Evolutionary conservation across 495 filamentous ascomycete genomes (phyloP).

Genomic region (Hypoxylon cercidicola): DNA sequence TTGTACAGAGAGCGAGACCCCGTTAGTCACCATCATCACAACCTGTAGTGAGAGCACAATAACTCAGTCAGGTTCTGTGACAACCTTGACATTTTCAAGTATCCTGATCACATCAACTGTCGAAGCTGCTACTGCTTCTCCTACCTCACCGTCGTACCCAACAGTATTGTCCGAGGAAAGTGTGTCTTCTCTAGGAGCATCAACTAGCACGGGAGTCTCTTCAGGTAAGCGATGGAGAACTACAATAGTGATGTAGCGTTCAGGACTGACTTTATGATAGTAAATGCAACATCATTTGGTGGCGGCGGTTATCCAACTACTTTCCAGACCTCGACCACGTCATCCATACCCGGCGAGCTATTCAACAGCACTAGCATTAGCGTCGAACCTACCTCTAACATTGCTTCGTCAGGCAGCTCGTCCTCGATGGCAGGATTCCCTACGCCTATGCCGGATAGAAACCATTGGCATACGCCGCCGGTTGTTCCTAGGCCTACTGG

Average conservation of each 20-base stretch:
- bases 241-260: not conserved
- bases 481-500: slow-evolving; percentile 11
- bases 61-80: slow-evolving; percentile 29
- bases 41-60: slow-evolving; percentile 43
- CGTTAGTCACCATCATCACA: slow-evolving; percentile 28
- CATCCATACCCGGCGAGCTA: slow-evolving; percentile 16
- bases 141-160: slow-evolving; percentile 2
- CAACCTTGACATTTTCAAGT: slow-evolving; percentile 28
- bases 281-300: slow-evolving; percentile 15
- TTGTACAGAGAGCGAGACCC: slow-evolving; percentile 42
- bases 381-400: slow-evolving; percentile 1
- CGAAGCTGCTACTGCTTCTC: slow-evolving; percentile 8
- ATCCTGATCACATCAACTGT: slow-evolving; percentile 7
- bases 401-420: slow-evolving; percentile 8
- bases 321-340: slow-evolving; percentile 41
- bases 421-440: slow-evolving; percentile 3
- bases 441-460: slow-evolving; percentile 25
- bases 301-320: slow-evolving; percentile 34
- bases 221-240: slow-evolving; percentile 7
- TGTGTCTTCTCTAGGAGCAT: too few species aligned
- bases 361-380: slow-evolving; percentile 27
- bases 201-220: slow-evolving; percentile 1
- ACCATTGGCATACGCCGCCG: slow-evolving; percentile 30
- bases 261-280: slow-evolving; percentile 17
- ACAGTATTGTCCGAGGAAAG: slow-evolving; percentile 24